phyloP scores from a whole-genome alignment of 768 basidiomycete genomes.

The Naganishia friedmannii region DNA sequence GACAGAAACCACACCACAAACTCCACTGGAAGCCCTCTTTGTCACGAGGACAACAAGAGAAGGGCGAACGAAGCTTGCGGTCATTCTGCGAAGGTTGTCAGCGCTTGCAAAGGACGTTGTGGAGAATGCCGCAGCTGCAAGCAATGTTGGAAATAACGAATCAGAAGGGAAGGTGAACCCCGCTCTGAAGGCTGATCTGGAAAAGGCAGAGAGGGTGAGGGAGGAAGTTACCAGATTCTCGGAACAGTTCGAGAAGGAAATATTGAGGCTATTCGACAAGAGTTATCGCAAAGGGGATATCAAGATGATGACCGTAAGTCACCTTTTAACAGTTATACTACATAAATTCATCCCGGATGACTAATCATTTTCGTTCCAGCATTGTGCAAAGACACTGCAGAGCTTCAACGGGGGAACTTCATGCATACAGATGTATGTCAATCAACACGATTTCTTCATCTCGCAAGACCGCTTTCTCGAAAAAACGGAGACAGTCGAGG shows the following conservation, averaged over 20 bases:
- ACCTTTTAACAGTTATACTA: neutral
- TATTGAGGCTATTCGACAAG: slow-evolving; percentile 89
- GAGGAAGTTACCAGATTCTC: slow-evolving; percentile 95
- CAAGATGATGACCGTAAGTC: slow-evolving; percentile 92
- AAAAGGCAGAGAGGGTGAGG: slow-evolving; percentile 68
- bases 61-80: slow-evolving; percentile 81
- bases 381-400: slow-evolving; percentile 90
- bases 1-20: slow-evolving; percentile 60
- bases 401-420: slow-evolving; percentile 98
- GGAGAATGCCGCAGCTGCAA: slow-evolving; percentile 55
- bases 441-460: slow-evolving; percentile 99
- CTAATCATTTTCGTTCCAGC: slow-evolving; percentile 57
- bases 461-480: slow-evolving; percentile 68
- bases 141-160: slow-evolving; percentile 8
- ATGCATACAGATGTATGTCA: slow-evolving; percentile 97
- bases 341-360: neutral
- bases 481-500: slow-evolving; percentile 37
- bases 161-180: slow-evolving; percentile 21
- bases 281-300: slow-evolving; percentile 97
- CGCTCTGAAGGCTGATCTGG: slow-evolving; percentile 65
- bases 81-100: slow-evolving; percentile 76
- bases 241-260: slow-evolving; percentile 98
- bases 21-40: slow-evolving; percentile 66
- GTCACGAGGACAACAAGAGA: slow-evolving; percentile 64
- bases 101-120: slow-evolving; percentile 85